phyloP scores from a whole-genome alignment of 306 rosid genomes.

The Castanea sativa region DNA sequence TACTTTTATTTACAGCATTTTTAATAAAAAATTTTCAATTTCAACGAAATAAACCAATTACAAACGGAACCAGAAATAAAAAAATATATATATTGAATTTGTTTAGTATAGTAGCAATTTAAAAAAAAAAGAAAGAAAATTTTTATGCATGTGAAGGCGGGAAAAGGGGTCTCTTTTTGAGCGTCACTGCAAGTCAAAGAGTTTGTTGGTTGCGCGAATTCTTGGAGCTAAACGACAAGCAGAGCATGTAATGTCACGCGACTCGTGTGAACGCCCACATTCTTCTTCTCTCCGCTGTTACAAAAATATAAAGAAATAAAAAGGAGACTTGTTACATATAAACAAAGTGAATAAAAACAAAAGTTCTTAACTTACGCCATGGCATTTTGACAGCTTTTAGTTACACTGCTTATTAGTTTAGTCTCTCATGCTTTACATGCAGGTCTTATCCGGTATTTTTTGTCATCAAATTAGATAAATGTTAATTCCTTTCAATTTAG shows the following conservation, averaged over 20 bases:
- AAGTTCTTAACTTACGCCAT: too few species aligned
- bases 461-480: too few species aligned
- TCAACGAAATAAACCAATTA: background rate
- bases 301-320: too few species aligned
- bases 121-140: slow-evolving; percentile 4
- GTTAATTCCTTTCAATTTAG: too few species aligned
- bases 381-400: too few species aligned
- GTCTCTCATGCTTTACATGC: too few species aligned
- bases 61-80: background rate
- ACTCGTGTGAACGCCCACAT: slow-evolving; percentile 19
- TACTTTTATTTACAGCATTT: too few species aligned
- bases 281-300: background rate
- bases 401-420: too few species aligned
- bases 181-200: slow-evolving; percentile 51
- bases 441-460: too few species aligned
- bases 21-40: too few species aligned
- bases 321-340: background rate
- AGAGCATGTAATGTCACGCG: slow-evolving; percentile 39
- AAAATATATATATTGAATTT: too few species aligned
- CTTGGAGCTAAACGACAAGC: slow-evolving; percentile 35
- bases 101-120: background rate
- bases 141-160: slow-evolving; percentile 30
- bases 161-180: slow-evolving; percentile 21
- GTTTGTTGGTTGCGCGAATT: slow-evolving; percentile 41
- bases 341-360: too few species aligned